Evolutionary conservation across 768 basidiomycete species (phyloP).

Genomic region (Kwoniella bestiolae): DNA sequence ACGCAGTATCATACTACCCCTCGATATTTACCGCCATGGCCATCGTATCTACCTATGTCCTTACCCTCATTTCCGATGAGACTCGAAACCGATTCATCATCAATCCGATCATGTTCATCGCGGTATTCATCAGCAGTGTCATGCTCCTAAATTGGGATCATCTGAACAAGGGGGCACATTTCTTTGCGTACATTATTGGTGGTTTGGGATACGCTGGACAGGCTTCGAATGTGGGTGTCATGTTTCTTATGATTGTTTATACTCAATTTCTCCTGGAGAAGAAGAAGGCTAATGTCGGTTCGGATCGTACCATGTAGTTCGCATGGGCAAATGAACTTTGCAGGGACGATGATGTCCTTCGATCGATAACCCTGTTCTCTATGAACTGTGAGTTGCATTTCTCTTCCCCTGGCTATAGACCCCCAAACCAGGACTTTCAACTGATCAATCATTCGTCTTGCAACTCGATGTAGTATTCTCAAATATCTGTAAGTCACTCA

Average conservation of each 20-base stretch:
- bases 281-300: no score
- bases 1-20: conserved; percentile 47
- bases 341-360: conserved; percentile 71
- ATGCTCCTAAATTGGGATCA: conserved; percentile 67
- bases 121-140: conserved; percentile 35
- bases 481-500: conserved; percentile 7
- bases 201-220: conserved; percentile 76
- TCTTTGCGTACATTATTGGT: conserved; percentile 71
- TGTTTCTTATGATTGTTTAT: no score
- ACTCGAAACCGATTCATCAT: conserved; percentile 44
- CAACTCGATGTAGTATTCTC: background rate
- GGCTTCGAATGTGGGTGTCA: conserved; percentile 63
- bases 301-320: no score
- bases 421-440: background rate
- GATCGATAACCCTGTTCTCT: conserved; percentile 70
- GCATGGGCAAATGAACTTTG: conserved; percentile 82
- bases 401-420: background rate
- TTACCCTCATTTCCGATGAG: conserved; percentile 32
- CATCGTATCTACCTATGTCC: conserved; percentile 40
- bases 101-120: conserved; percentile 42
- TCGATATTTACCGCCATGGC: conserved; percentile 36
- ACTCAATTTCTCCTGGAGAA: no score
- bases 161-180: conserved; percentile 66
- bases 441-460: background rate
- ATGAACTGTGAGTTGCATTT: conserved; percentile 65